Evolutionary conservation across 2,329 filamentous ascomycete genomes (phyloP), one percentile per base, ranked within the genome.

Genomic region (Zymoseptoria passerinii): DNA sequence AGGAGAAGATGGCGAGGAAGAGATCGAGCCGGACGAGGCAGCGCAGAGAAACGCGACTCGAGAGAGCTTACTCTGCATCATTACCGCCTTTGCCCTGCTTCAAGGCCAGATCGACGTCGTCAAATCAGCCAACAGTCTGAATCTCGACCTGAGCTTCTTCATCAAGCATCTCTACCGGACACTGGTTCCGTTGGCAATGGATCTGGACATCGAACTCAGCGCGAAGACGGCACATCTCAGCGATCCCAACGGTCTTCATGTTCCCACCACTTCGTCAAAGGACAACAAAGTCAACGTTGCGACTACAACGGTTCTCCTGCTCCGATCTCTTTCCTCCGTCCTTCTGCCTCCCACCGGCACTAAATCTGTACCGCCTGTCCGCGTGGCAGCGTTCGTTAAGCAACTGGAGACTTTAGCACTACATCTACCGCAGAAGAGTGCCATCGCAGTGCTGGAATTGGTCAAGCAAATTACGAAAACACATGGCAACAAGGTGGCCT

Each of bases 61-160:
- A 64, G 92, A 97, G 74, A 84, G 89, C 9, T 85, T 99, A 4
- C 87, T 99, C 58, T 96, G 92, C 77, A 95, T 92, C 58, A 91
- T 95, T 68, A 99, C 94, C 0, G 94, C 95, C 27, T 97, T 95
- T 70, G 91, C 92, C n/a, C 85, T 99, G 6, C 85, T 99, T 48
- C 89, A 94, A 63, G 92, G 94, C 53, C 94, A 99, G 76, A 59
- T 62, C 23, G 92, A 96, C 69, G 90, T 86, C 16, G 87, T 89
- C 75, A 92, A 91, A 75, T 88, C 90, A 53, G 88, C 90, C 58
- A 83, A 86, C 50, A 81, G 86, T 50, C 82, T 97, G 4, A 89
- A 92, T 68, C 85, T 99, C 53, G 95, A 99, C 72, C 83, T 99
- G 44, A 90, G 88, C 67, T 96, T 92, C 80, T 99, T 99, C 81